Base-by-base conservation (phyloP, 306 rosid genomes). In the Inga oerstediana region DNA sequence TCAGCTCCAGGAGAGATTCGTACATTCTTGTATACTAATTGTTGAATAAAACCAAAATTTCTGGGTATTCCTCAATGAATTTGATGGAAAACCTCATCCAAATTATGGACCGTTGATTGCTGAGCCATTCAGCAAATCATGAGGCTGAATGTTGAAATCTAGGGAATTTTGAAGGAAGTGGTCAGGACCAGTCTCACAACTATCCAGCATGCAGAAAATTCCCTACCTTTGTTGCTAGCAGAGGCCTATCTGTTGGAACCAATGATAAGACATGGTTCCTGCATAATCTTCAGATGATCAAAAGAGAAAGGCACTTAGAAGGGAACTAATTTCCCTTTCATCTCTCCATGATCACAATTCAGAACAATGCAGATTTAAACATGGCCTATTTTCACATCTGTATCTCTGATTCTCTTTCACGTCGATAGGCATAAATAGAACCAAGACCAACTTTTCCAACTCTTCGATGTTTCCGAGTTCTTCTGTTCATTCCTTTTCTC, bases 381-480 rank as follows among this genome's bases (percentile, higher is more conserved):
- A 78, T 34, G 30, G 69, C 30, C 34, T 41, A 14, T 59, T n/a
- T 74, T 88, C 83, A 93, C 22, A 70, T 73, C 70, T 85, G 80
- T 46, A 83, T 81, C 80, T 93, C 92, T 24, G 93, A 88, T 83
- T 89, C 96, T 81, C 98, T 87, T 85, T 81, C 92, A 0, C 87
- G 95, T 48, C 94, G 81, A 87, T 92, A 95, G 52, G 82, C 89
- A 54, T 72, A 82, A 27, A 83, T 67, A 44, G 89, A 86, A 85
- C 89, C 82, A 7, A 85, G 78, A 49, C 79, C 87, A 52, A 91
- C 93, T 87, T 93, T 91, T 76, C 95, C 98, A 34, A 91, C 86
- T 87, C 97, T 87, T 85, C 97, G 88, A 81, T 76, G 90, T 90
- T 89, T 88, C 70, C 93, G 85, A 14, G 88, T 77, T 85, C 89